Percentiles rank a stretch among this genome's conserved stretches.
These are phyloP conservation scores for Leccinum angustisporum DNA, from an alignment of 1,284 basidiomycete genomes.

Conservation along the genomic window DNA sequence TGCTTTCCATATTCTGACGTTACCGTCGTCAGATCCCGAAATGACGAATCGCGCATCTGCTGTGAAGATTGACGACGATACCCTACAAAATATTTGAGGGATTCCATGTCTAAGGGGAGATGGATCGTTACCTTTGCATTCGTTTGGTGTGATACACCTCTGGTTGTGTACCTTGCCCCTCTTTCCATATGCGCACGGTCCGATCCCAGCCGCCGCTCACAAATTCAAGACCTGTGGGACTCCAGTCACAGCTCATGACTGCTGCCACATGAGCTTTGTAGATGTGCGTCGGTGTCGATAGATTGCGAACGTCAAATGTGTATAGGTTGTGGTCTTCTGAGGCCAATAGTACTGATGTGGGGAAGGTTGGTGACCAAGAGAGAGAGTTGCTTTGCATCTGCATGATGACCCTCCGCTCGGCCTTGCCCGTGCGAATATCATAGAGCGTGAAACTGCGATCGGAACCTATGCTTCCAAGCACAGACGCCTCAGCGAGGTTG, in stretches of 20 bases:
- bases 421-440: constrained; percentile 94
- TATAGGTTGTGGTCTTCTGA: constrained; percentile 99
- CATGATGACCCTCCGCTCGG: constrained; percentile 90
- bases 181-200: constrained; percentile 92
- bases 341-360: constrained; percentile 87
- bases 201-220: constrained; percentile 97
- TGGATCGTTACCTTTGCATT: constrained; percentile 81
- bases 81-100: constrained; percentile 44
- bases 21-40: constrained; percentile 95
- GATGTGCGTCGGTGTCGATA: constrained; percentile 85
- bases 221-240: constrained; percentile 94
- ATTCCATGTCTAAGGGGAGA: not conserved
- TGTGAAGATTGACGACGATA: constrained; percentile 78
- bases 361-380: constrained; percentile 95
- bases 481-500: constrained; percentile 91
- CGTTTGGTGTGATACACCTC: constrained; percentile 99
- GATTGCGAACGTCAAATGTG: constrained; percentile 93
- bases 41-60: constrained; percentile 92
- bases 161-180: constrained; percentile 78
- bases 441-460: constrained; percentile 96
- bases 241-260: constrained; percentile 92
- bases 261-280: constrained; percentile 98
- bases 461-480: constrained; percentile 90
- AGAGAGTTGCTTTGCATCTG: constrained; percentile 88
- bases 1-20: constrained; percentile 96